Base-by-base conservation (phyloP, 345 rosid species). In the Linum trigynum region DNA sequence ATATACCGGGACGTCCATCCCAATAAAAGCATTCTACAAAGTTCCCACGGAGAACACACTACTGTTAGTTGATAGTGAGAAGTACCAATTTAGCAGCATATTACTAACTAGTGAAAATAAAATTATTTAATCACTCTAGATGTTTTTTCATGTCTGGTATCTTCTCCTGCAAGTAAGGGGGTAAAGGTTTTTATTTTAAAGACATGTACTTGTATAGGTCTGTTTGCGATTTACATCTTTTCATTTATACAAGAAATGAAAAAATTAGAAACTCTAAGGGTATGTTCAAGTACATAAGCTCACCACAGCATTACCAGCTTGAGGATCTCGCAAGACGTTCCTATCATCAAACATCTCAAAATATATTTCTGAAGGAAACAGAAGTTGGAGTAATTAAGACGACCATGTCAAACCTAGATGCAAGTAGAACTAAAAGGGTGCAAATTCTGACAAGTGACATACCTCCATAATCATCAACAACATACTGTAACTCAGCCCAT, bases 391-490 rank as follows among this genome's bases (percentile, higher is more conserved):
- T 61, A 40, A 66, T n/a, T 36, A 67, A 48, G 3, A 38, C 3
- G 11, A 73, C 67, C 35, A 65, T 39, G 65, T 69, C 35, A 48
- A 41, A 61, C 32, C 16, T 67, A 38, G 32, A 65, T 48, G 42
- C 42, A 61, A 69, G 55, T 39, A 16, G 17, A 61, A 60, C 14
- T 51, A 65, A 38, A 6, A 64, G 11, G 57, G 65, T 41, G 36
- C 7, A 65, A 72, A 17, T 35, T 55, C 36, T 53, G 56, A 5
- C 65, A 59, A 69, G 32, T 63, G 64, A 67, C 73, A 17, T 64
- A 90, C 98, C 98, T 86, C 98, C 97, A 79, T 85, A 90, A 70
- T 87, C 96, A 79, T 92, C 98, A 74, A 88, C 65, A 67, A 90
- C 85, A 71, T 88, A 92, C 70, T 74, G 85, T 74, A 80, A 84